Evolutionary conservation across 2,329 filamentous ascomycete genomes (phyloP).

Genomic region (Fusarium bactridioides): DNA sequence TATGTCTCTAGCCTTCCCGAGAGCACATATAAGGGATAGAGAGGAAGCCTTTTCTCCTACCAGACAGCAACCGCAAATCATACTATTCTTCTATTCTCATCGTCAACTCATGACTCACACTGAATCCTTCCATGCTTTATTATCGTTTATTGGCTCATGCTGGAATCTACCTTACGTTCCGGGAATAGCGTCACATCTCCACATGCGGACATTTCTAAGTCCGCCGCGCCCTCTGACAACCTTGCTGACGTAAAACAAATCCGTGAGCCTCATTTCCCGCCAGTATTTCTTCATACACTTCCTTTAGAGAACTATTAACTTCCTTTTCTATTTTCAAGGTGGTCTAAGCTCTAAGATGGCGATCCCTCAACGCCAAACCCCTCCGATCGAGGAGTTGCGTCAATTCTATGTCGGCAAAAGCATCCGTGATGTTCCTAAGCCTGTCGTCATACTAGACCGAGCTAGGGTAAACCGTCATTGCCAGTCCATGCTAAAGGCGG

Average conservation of each 20-base stretch:
- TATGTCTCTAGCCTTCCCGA: no score
- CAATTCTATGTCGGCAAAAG: slow-evolving; percentile 41
- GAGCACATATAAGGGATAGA: no score
- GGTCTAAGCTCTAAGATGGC: slow-evolving; percentile 7
- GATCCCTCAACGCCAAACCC: slow-evolving; percentile 30
- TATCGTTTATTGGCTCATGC: neutral
- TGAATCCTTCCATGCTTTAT: no score
- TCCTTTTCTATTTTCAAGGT: fast-evolving
- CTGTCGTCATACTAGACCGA: slow-evolving; percentile 63
- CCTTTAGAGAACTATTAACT: fast-evolving
- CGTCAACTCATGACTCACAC: no score
- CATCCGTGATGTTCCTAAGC: slow-evolving; percentile 55
- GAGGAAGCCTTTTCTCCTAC: no score
- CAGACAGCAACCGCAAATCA: no score
- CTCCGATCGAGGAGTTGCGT: slow-evolving; percentile 18
- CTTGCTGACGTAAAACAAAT: neutral
- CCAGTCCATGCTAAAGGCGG: slow-evolving; percentile 61
- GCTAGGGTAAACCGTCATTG: slow-evolving; percentile 64
- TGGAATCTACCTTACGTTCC: neutral
- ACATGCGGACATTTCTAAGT: neutral
- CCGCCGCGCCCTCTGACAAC: neutral
- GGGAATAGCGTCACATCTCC: neutral
- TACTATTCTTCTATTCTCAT: no score
- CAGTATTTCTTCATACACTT: fast-evolving
- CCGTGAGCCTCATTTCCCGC: fast-evolving